Evolutionary conservation across 371 early-diverging fungal genomes (phyloP).

Genomic region (Batkoa obscura): DNA sequence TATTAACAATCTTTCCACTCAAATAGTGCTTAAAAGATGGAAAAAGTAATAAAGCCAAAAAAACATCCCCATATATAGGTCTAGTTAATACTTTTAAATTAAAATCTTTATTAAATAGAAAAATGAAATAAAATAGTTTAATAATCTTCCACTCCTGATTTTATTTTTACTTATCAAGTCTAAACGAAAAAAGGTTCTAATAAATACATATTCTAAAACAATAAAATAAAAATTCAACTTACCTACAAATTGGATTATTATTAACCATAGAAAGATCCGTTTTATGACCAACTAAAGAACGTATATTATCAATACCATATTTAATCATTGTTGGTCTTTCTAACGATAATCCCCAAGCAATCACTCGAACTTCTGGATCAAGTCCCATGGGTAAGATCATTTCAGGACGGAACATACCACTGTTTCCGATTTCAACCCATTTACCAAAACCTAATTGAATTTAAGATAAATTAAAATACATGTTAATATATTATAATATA

Average conservation of each 20-base stretch:
- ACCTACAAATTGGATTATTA: slow-evolving; percentile 73
- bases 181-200: too few relatives aligned
- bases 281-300: slow-evolving; percentile 96
- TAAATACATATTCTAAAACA: too few relatives aligned
- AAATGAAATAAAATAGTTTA: too few relatives aligned
- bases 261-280: slow-evolving; percentile 90
- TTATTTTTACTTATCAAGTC: too few relatives aligned
- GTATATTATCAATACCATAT: slow-evolving; percentile 92
- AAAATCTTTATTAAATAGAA: too few relatives aligned
- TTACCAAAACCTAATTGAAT: slow-evolving; percentile 49
- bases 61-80: too few relatives aligned
- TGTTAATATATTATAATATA: neutral
- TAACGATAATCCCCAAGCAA: slow-evolving; percentile 98
- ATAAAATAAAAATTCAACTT: slow-evolving; percentile 12
- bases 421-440: slow-evolving; percentile 99
- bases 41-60: too few relatives aligned
- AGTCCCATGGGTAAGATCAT: slow-evolving; percentile 96
- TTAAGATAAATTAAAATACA: neutral
- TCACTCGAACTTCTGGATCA: slow-evolving; percentile 89
- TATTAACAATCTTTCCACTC: too few relatives aligned
- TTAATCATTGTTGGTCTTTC: slow-evolving; percentile 99
- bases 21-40: too few relatives aligned
- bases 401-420: slow-evolving; percentile 99
- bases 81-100: too few relatives aligned
- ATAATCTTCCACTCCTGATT: too few relatives aligned